Evolutionary conservation across 1,284 basidiomycete species (phyloP), one percentile per base, ranked within the genome.

Genomic region (Boletellus deceptivus): DNA sequence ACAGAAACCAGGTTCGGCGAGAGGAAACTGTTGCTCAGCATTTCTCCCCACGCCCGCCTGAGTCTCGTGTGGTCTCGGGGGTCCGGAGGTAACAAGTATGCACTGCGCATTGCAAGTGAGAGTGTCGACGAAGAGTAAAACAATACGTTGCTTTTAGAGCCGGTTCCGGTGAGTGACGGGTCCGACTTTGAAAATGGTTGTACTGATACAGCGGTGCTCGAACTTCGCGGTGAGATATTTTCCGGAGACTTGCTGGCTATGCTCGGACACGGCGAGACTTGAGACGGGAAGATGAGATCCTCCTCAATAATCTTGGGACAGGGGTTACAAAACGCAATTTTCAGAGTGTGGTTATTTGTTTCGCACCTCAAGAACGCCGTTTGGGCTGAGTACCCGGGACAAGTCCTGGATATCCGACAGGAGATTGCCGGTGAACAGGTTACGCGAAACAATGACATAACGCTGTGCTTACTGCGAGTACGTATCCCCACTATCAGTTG

Each of bases 271-370:
- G 49, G 47, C 17, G 50, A 64, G 59, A 31, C 55, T 56, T 55
- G 68, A 62, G 75, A 80, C 4, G 86, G 86, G 59, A 89, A 89
- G 40, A 86, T 75, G 14, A 83, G 72, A 59, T 87, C 84, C 56
- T 88, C 86, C 64, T 88, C 86, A 34, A 86, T 75, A 7, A 87
- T 72, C 85, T 88, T 51, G 6, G 41, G 17, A 34, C 44, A 24
- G n/a, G 37, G 14, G 55, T 54, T 36, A 58, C 49, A 51, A 36
- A 10, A 35, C 35, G 49, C 35, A 4, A n/a, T 1, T 6, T 16
- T 43, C 42, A 38, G 40, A 31, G 40, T 29, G 43, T 33, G 33
- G 49, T 38, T 6, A 24, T 48, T 51, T 29, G 44, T 49, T 53
- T 55, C 64, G 40, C 51, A 86, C 85, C 77, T 89, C 86, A n/a